Evolutionary conservation across 2,329 filamentous ascomycete genomes (phyloP).

Genomic region (Paraphoma sp.): DNA sequence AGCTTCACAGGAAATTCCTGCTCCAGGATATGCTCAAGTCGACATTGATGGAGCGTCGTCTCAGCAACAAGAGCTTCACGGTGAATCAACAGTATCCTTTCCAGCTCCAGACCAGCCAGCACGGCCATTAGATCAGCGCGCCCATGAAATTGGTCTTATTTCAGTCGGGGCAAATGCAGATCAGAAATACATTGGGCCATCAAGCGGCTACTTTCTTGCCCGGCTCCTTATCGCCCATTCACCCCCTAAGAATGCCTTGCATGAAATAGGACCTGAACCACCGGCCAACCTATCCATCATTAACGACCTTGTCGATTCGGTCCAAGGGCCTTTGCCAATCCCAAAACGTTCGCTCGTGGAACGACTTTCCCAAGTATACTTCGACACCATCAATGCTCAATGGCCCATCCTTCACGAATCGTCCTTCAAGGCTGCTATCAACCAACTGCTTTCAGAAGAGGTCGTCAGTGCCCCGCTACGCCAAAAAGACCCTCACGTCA

Average conservation of each 20-base stretch:
- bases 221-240: conserved; percentile 55
- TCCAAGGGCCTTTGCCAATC: conserved; percentile 9
- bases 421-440: conserved; percentile 21
- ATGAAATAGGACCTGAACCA: neutral
- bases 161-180: conserved; percentile 58
- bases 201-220: conserved; percentile 62
- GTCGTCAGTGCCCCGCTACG: neutral
- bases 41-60: neutral
- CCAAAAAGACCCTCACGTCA: neutral
- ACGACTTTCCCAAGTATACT: conserved; percentile 56
- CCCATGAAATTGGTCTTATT: conserved; percentile 61
- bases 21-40: neutral
- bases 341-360: conserved; percentile 46
- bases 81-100: neutral
- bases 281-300: conserved; percentile 5
- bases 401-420: conserved; percentile 60
- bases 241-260: neutral
- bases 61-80: neutral
- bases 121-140: conserved; percentile 4
- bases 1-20: neutral
- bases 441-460: conserved; percentile 23
- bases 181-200: conserved; percentile 62
- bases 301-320: conserved; percentile 12
- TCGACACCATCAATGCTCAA: conserved; percentile 56
- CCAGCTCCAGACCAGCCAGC: neutral